Evolutionary conservation across 2,329 filamentous ascomycete genomes (phyloP), one percentile per base, ranked within the genome.

Genomic region (Domatiomyces catenatus): DNA sequence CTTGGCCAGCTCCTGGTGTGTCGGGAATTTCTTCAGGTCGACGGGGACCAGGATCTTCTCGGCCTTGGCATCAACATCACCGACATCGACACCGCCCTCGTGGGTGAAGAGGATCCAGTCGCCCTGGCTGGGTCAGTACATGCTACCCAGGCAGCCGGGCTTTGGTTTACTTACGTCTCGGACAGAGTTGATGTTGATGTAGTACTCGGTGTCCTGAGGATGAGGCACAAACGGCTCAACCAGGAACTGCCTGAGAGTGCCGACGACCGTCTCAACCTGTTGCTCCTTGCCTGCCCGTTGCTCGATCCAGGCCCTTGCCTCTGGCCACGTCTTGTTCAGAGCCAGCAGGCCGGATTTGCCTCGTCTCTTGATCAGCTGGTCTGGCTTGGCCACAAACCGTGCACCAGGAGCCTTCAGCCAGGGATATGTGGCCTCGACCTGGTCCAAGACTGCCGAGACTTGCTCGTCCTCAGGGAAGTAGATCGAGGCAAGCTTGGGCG

Each of bases 21-120:
- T 94, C 59, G 92, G 92, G 73, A 90, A 98, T 71, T 95, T 75
- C 60, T 82, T 78, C 56, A 98, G 83, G 71, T 96, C 89, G 64
- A 98, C 92, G 62, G 92, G 90, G 63, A 98, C 88, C 67, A 98
- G 75, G 57, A 98, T 80, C 84, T 96, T 98, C 80, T 96, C 87
- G 58, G 92, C 92, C 79, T 98, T 98, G 59, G 82, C 88, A 65
- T 98, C 92, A 60, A 98, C 92, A 81, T 98, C 92, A 69, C 92
- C 92, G 63, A 98, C 92, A 72, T 98, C 92, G 61, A 98, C 89
- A 84, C 92, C 92, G 77, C 92, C 92, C 74, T 98, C 92, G 74
- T 98, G 88, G 64, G 90, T 95, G 78, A 98, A 98, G 66, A 98
- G 86, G 67, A 98, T 95, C 88, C 89, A 96, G 73, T 98, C 92